A percentile compares a stretch with the other conserved stretches of the same genome.
phyloP scores from a whole-genome alignment of 768 basidiomycete genomes.

The Naganishia friedmannii region DNA sequence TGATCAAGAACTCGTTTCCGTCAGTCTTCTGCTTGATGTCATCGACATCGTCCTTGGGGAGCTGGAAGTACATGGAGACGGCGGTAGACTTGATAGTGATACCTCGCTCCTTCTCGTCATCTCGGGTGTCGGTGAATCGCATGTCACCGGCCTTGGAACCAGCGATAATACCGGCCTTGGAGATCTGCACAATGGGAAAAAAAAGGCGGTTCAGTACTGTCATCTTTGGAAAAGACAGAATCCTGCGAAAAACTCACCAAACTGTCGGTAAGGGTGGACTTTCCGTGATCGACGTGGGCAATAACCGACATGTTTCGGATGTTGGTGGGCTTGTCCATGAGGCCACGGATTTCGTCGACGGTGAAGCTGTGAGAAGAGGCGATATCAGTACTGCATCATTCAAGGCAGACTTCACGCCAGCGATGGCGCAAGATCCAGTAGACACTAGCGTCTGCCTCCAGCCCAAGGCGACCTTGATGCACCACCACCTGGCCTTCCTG shows the following conservation, averaged over 20 bases:
- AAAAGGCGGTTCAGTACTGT: background rate
- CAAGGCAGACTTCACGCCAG: background rate
- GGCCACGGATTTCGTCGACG: constrained; percentile 52
- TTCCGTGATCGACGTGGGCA: constrained; percentile 91
- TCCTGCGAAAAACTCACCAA: constrained; percentile 58
- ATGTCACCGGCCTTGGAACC: constrained; percentile 87
- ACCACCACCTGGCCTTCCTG: background rate
- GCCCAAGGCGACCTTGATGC: background rate
- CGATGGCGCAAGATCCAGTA: background rate
- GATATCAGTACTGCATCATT: background rate
- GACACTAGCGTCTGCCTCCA: background rate
- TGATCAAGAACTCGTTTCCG: constrained; percentile 96
- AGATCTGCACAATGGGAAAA: constrained; percentile 47
- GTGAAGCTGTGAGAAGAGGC: constrained; percentile 42
- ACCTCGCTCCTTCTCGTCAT: constrained; percentile 98
- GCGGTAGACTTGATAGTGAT: constrained; percentile 99
- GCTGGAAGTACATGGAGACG: constrained; percentile 99
- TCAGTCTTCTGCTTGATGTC: constrained; percentile 92
- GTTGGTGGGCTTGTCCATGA: constrained; percentile 45
- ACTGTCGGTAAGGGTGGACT: constrained; percentile 98
- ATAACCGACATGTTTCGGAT: constrained; percentile 55
- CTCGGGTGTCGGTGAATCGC: constrained; percentile 95
- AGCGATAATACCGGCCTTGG: constrained; percentile 99
- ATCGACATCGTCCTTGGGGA: constrained; percentile 79
- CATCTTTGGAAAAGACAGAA: background rate